These are phyloP conservation scores for Oryza nivara DNA, from an alignment of 176 grass and related monocot genomes.

Conservation along the genomic window DNA sequence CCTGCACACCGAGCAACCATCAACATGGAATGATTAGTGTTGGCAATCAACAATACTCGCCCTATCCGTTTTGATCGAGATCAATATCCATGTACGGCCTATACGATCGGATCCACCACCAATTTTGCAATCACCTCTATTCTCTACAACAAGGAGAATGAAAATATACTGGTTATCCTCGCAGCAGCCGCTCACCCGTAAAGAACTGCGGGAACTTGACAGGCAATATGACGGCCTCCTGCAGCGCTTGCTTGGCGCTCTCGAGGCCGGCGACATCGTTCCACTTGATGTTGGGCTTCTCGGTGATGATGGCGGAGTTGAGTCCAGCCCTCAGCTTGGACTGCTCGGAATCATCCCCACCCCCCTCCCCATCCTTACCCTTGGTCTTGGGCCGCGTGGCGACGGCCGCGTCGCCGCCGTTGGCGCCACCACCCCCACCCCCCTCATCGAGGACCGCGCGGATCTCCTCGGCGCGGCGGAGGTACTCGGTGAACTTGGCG, in stretches of 20 bases:
- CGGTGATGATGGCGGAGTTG: constrained; percentile 90
- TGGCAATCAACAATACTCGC: not conserved
- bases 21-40: not conserved
- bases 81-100: constrained; percentile 11
- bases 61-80: not conserved
- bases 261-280: constrained; percentile 93
- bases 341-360: constrained; percentile 87
- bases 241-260: constrained; percentile 94
- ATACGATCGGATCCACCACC: not conserved
- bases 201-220: constrained; percentile 99
- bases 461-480: constrained; percentile 99
- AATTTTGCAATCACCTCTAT: constrained; percentile 19
- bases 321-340: constrained; percentile 84
- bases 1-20: not conserved
- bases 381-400: constrained; percentile 93
- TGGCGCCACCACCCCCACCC: constrained; percentile 53
- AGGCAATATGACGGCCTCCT: constrained; percentile 95
- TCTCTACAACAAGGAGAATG: not conserved
- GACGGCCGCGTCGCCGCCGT: constrained; percentile 75
- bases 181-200: constrained; percentile 59
- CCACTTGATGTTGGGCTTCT: constrained; percentile 99
- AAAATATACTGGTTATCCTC: not conserved
- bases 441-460: constrained; percentile 90
- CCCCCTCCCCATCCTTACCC: constrained; percentile 82
- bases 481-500: constrained; percentile 97